Evolutionary conservation across 345 rosid genomes (phyloP).

Genomic region (Cardamine occulta): DNA sequence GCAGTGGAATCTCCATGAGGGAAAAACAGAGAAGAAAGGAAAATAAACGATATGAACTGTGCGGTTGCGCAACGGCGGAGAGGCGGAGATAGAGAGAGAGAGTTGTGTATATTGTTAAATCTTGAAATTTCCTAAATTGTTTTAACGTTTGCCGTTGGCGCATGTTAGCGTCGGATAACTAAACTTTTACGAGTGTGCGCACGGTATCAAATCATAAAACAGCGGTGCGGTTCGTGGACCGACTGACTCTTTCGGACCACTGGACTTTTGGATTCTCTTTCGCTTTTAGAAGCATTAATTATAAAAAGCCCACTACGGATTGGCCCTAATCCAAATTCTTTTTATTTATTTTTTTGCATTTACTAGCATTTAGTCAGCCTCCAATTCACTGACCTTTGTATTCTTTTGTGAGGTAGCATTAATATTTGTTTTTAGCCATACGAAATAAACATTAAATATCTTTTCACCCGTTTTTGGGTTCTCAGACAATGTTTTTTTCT

Average conservation of each 20-base stretch:
- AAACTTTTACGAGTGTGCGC: constrained; percentile 29
- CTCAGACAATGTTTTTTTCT: neutral
- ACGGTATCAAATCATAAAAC: neutral
- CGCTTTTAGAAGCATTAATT: neutral
- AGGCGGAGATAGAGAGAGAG: constrained; percentile 38
- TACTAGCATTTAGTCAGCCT: neutral
- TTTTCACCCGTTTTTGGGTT: neutral
- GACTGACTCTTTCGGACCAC: neutral
- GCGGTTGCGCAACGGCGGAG: constrained; percentile 45
- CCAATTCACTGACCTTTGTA: neutral
- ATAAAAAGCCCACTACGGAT: constrained; percentile 6
- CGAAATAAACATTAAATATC: neutral
- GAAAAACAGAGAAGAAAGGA: neutral
- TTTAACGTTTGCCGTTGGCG: constrained; percentile 43
- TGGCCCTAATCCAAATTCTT: neutral
- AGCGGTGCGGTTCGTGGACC: constrained; percentile 27
- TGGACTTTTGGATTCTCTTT: neutral
- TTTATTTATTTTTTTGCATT: neutral
- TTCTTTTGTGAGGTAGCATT: neutral
- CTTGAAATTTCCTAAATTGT: constrained; percentile 24
- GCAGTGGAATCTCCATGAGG: constrained; percentile 1
- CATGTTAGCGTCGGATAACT: constrained; percentile 40
- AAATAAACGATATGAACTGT: constrained; percentile 50
- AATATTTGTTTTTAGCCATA: neutral
- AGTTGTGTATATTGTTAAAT: constrained; percentile 5